Conservation (phyloP, 768 basidiomycete genomes). For the Panaeolus cyanescens region DNA sequence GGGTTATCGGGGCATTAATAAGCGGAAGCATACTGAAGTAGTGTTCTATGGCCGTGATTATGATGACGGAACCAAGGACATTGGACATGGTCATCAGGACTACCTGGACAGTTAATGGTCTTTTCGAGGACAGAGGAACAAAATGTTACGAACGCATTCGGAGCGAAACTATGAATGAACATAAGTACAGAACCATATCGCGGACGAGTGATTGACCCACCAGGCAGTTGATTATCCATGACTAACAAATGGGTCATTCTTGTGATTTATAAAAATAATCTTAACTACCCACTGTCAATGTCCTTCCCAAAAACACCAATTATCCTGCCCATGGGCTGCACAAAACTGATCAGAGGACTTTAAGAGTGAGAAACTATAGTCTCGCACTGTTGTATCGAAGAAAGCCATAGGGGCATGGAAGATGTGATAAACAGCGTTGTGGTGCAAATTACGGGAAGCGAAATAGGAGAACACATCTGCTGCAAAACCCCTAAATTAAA, state of each 20-base stretch:
- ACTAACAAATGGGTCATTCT: constrained; percentile 29
- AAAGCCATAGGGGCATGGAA: constrained; percentile 77
- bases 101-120: constrained; percentile 18
- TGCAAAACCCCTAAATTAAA: constrained; percentile 41
- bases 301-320: constrained; percentile 68
- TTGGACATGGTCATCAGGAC: constrained; percentile 52
- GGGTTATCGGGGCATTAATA: background rate
- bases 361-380: background rate
- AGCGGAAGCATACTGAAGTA: constrained; percentile 53
- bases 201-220: constrained; percentile 30
- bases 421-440: constrained; percentile 52
- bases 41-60: constrained; percentile 59
- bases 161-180: constrained; percentile 45
- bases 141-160: constrained; percentile 48
- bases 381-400: constrained; percentile 66
- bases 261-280: background rate
- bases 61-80: constrained; percentile 51
- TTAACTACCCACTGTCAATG: constrained; percentile 50
- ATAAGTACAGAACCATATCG: background rate
- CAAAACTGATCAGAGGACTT: background rate
- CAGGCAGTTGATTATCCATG: constrained; percentile 61
- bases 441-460: constrained; percentile 66
- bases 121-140: background rate
- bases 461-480: constrained; percentile 60
- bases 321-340: constrained; percentile 59